Conservation (phyloP, 2,329 filamentous ascomycete genomes). For the Anthostomella pinea region DNA sequence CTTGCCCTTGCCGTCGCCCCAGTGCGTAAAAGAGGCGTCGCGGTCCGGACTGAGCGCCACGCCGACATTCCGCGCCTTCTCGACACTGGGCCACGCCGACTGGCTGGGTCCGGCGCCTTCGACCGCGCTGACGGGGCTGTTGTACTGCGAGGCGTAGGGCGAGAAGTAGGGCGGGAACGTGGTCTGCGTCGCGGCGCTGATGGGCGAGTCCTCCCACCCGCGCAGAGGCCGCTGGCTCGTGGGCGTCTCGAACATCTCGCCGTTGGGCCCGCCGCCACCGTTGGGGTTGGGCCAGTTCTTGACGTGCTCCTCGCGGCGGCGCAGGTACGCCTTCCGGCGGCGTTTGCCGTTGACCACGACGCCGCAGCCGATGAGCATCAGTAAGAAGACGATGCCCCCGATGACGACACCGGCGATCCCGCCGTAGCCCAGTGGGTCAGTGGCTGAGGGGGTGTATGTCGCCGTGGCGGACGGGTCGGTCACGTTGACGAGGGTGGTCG, state of each 20-base stretch:
- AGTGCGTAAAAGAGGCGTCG: conserved; percentile 25
- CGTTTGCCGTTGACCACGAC: conserved; percentile 58
- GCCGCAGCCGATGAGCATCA: conserved; percentile 47
- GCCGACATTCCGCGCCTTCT: conserved; percentile 38
- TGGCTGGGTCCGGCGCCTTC: conserved; percentile 32
- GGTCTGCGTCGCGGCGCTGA: conserved; percentile 41
- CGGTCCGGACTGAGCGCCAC: conserved; percentile 42
- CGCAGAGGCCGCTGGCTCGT: conserved; percentile 51
- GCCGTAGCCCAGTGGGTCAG: conserved; percentile 49
- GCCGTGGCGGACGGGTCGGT: conserved; percentile 46
- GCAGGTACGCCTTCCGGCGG: conserved; percentile 50
- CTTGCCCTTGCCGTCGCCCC: conserved; percentile 43
- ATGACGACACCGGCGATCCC: conserved; percentile 58
- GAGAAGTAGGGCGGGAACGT: conserved; percentile 51
- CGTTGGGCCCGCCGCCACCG: conserved; percentile 29
- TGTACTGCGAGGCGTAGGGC: conserved; percentile 59
- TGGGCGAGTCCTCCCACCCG: conserved; percentile 53
- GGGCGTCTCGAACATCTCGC: conserved; percentile 50
- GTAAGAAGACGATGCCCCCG: conserved; percentile 46
- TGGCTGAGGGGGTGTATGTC: conserved; percentile 36
- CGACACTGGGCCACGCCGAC: conserved; percentile 38
- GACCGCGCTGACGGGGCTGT: conserved; percentile 51
- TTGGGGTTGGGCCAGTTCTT: conserved; percentile 44
- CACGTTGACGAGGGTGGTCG: conserved; percentile 44
- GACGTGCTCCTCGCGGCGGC: conserved; percentile 41